Base-by-base conservation (phyloP, 1,139 yeast genomes). In the Taphrina communis region DNA sequence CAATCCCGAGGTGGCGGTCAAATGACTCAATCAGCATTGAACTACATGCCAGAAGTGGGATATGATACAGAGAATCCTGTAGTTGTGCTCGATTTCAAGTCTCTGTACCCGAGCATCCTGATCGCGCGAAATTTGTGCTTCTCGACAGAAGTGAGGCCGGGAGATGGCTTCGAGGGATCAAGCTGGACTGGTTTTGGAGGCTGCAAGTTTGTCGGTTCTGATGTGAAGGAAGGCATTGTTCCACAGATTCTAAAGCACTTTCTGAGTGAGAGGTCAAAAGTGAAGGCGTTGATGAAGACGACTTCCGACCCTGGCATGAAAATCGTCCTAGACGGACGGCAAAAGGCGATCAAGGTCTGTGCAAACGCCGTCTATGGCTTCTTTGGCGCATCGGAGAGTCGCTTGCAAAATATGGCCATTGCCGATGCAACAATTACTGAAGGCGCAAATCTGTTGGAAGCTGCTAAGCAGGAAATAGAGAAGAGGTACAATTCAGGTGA, bases 281-380 rank as follows among this genome's bases (percentile, higher is more conserved):
- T 65, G 48, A 65, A 65, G 21, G 31, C 42, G 7, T 35, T 65
- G 50, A 65, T 65, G 68, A 42, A 53, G 51, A 31, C 36, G 9
- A 31, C 62, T 1, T 4, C 57, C 14, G 68, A 65, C 41, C 63
- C 62, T 1, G 61, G 51, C 52, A n/a, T 65, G 58, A 46, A 21
- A 14, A 25, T 46, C 11, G 68, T 65, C 19, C 57, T 65, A 9
- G 68, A 65, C 39, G 68, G 68, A 31, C 48, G 68, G n/a, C 68
- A 65, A 35, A 65, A 65, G 36, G 63, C 63, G 31, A 57, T 65
- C 63, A 65, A 65, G 25, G 68, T 65, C 25, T 50, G 51, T 39
- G 68, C 68, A 7, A 65, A 65, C 50, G 68, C 68, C 17, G 58
- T 65, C 21, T 65, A 65, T 57, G 68, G 68, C 12, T 57, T 57